Evolutionary conservation across 768 basidiomycete species (phyloP), one percentile per base, ranked within the genome.

Genomic region (Phanerodontia chrysosporium): DNA sequence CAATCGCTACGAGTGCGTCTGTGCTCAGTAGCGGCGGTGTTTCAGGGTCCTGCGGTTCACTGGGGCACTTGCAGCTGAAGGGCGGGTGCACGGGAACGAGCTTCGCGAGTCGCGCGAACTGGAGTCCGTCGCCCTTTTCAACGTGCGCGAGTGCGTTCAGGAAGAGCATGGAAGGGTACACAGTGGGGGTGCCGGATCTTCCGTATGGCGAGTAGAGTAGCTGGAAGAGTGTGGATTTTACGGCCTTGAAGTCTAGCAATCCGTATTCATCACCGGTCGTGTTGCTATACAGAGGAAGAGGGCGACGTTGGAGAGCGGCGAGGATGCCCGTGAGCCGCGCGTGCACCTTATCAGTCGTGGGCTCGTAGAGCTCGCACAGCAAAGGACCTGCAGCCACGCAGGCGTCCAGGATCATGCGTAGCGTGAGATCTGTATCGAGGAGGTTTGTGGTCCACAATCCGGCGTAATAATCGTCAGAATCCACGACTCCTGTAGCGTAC

Each of bases 401-500:
- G 16, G 36, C 51, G 46, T 63, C 54, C 60, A 67, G 70, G 55
- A 64, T 62, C 6, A 48, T 42, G 55, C 57, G 55, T 25, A 70
- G 49, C 0, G 57, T 59, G 10, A 21, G 27, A 39, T 64, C 63
- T 8, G 59, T 46, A 25, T 61, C 58, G 2, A 36, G 18, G 10
- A 64, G 55, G 36, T 57, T 64, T 22, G 56, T 53, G 28, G 57
- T 51, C 60, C 57, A 64, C 16, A 55, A 14, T 61, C 65, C 51
- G 13, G 52, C 30, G 46, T 65, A 70, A 49, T 66, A 70, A 35
- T 65, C 66, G 42, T 67, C 46, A 1, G 61, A 45, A 57, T 72
- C 69, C 29, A 57, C 65, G 10, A 72, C 69, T 45, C 72, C 75
- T 60, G 22, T 55, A 27, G 22, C n/a, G n/a, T n/a, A n/a, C n/a